Conservation (phyloP, 257 asterid species). For the Rauvolfia tetraphylla region DNA sequence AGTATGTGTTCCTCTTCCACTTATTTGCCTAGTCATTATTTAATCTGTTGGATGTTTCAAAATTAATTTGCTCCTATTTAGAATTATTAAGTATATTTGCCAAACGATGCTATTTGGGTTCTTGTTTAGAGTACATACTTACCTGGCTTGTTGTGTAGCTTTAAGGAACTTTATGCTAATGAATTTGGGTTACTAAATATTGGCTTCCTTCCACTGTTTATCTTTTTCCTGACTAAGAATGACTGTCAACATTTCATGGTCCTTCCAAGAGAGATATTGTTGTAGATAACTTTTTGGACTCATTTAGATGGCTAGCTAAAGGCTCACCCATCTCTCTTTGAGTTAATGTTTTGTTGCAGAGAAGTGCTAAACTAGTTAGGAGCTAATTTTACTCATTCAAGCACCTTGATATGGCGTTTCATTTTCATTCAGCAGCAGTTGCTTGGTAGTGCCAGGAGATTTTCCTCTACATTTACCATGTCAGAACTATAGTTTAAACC, state of each 20-base stretch:
- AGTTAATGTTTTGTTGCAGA: neutral
- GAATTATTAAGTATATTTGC: neutral
- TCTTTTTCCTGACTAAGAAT: neutral
- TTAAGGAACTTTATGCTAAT: neutral
- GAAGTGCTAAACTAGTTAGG: neutral
- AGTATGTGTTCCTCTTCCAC: constrained; percentile 45
- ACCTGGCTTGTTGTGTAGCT: neutral
- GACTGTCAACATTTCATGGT: neutral
- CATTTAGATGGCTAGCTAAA: neutral
- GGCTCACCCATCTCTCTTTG: neutral
- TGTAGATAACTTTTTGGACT: neutral
- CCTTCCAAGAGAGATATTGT: neutral
- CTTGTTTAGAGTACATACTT: neutral
- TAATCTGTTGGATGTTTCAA: constrained; percentile 5
- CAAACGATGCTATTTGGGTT: neutral
- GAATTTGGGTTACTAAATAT: neutral
- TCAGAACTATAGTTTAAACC: neutral
- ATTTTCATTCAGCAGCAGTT: neutral
- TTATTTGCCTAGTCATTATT: constrained; percentile 5
- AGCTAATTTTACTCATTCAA: neutral
- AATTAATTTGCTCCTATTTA: neutral
- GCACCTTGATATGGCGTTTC: neutral
- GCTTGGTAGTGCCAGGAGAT: neutral
- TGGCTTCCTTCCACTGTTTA: neutral
- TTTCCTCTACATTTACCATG: constrained; percentile 1